These are phyloP conservation scores for Podila horticola DNA, from an alignment of 192 early-diverging fungal genomes.

Conservation along the genomic window DNA sequence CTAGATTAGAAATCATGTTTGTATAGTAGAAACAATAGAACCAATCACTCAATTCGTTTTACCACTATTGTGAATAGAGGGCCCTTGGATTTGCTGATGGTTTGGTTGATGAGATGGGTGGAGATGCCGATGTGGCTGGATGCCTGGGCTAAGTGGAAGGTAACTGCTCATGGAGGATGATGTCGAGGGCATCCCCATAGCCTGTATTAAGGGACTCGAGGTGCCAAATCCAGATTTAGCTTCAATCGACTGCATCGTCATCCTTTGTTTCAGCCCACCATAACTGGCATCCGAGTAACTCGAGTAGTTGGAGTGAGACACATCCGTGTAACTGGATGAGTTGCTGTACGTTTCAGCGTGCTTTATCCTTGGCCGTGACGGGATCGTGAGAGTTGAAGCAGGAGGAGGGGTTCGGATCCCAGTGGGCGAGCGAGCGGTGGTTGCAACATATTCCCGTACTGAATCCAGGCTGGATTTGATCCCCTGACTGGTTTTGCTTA, in stretches of 20 bases:
- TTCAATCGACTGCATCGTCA: neutral
- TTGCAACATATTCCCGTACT: neutral
- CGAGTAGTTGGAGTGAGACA: slow-evolving; percentile 6
- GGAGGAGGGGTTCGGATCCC: neutral
- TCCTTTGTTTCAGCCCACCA: neutral
- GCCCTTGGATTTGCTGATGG: neutral
- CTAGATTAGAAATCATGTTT: no score
- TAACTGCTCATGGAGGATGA: neutral
- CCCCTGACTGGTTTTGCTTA: neutral
- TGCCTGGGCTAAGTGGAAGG: neutral
- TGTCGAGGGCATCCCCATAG: neutral
- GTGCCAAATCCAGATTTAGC: neutral
- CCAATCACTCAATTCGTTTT: neutral
- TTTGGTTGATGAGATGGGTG: neutral
- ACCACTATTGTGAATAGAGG: neutral
- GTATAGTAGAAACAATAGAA: no score
- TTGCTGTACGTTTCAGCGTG: slow-evolving; percentile 1
- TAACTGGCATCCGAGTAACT: slow-evolving; percentile 15
- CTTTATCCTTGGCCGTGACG: neutral
- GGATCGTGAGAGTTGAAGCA: neutral
- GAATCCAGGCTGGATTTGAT: slow-evolving; percentile 1
- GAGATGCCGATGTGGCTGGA: neutral
- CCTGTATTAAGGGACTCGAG: neutral
- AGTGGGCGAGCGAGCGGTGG: neutral
- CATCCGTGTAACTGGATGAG: slow-evolving; percentile 15